A percentile compares a stretch with the other conserved stretches of the same genome.
Conservation (phyloP, 139 green algal species). For the Mesostigma viride region DNA sequence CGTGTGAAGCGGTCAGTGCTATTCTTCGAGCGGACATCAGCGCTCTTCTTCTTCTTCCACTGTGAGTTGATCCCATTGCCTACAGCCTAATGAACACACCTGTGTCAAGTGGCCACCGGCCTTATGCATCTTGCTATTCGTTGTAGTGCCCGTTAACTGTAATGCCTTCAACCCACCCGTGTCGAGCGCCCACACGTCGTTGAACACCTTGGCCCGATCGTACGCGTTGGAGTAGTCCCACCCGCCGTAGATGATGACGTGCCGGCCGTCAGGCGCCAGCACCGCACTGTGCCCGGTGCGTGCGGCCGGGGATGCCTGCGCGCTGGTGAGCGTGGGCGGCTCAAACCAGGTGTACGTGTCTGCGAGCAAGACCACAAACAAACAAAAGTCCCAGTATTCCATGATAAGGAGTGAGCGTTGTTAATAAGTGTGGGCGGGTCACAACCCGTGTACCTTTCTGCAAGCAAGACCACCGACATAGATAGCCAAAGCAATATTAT, state of each 20-base stretch:
- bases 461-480: not conserved
- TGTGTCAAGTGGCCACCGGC: too few relatives aligned
- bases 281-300: not conserved
- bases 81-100: too few relatives aligned
- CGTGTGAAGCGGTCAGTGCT: too few relatives aligned
- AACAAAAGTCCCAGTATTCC: not conserved
- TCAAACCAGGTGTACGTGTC: not conserved
- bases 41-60: too few relatives aligned
- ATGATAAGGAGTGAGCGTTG: too few relatives aligned
- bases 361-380: not conserved
- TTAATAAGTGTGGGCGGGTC: too few relatives aligned
- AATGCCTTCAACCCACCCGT: not conserved
- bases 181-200: not conserved
- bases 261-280: not conserved
- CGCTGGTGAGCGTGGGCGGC: too few relatives aligned
- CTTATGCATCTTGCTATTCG: too few relatives aligned
- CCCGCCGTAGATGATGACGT: not conserved
- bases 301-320: not conserved
- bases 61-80: too few relatives aligned
- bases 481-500: not conserved
- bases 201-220: not conserved
- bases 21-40: too few relatives aligned
- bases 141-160: too few relatives aligned
- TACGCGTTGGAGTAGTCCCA: not conserved
- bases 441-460: too few relatives aligned